These are phyloP conservation scores for Xerocomellus chrysenteron DNA, from an alignment of 768 basidiomycete species.

Conservation along the genomic window DNA sequence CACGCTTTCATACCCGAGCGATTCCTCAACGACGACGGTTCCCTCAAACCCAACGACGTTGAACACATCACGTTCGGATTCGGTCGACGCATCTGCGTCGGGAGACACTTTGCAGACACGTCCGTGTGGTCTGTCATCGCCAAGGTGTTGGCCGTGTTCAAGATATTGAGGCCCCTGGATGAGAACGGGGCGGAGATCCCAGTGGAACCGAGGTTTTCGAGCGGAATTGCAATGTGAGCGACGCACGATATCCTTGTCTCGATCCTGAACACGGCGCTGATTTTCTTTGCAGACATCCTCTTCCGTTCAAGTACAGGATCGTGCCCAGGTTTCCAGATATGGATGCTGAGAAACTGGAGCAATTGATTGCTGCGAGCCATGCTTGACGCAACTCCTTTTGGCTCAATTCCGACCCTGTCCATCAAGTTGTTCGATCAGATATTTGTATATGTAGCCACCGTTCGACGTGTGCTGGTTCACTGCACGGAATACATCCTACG, in stretches of 20 bases:
- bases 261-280: not conserved
- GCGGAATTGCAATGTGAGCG: slow-evolving; percentile 11
- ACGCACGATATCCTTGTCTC: not conserved
- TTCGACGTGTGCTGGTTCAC: no score
- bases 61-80: slow-evolving; percentile 21
- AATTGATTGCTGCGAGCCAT: slow-evolving; percentile 5
- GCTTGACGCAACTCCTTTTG: no score
- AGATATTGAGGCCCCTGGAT: not conserved
- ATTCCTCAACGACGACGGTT: slow-evolving; percentile 33
- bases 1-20: slow-evolving; percentile 39
- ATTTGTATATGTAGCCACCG: no score
- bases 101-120: slow-evolving; percentile 21
- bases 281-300: not conserved
- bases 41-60: slow-evolving; percentile 12
- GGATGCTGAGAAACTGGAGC: not conserved
- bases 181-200: slow-evolving; percentile 11
- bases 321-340: slow-evolving; percentile 5
- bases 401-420: no score
- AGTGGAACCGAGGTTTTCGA: slow-evolving; percentile 11
- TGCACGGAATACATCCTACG: no score
- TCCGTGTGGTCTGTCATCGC: slow-evolving; percentile 17
- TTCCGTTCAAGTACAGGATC: slow-evolving; percentile 7
- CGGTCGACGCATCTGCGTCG: slow-evolving; percentile 28
- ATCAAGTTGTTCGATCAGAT: no score
- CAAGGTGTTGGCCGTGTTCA: slow-evolving; percentile 6